Base-by-base conservation (phyloP, 192 early-diverging fungal species). In the Backusella psychrophila region DNA sequence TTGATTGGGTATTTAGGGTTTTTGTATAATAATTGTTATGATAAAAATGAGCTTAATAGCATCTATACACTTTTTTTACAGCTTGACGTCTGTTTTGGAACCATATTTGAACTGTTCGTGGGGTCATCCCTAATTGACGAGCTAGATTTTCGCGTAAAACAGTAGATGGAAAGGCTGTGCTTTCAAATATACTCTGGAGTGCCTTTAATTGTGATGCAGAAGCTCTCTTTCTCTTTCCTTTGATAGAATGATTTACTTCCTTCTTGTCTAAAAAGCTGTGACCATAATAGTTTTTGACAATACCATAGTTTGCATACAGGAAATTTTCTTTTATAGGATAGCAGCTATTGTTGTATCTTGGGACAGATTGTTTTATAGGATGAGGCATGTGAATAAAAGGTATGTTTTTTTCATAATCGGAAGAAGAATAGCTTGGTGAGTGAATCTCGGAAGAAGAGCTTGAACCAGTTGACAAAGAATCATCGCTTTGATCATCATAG, bases 41-140 rank as follows among this genome's bases (percentile, higher is more conserved):
- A 21, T 56, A 56, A 56, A 21, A 56, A 9, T n/a, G 21, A 21
- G 21, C 21, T 21, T 56, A 56, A 2, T 56, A 56, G 53, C 53
- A 69, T 69, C 35, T 69, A 36, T 36, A 69, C 35, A 69, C 33
- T 69, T 69, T 69, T 69, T 36, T 69, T n/a, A 69, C 67, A 21
- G 67, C 67, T 21, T 69, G 67, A 1, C 95, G 86, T 15, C 93
- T 89, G 80, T 95, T 96, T 78, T 95, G 94, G 83, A 95, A 95
- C 95, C 93, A 94, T 17, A 94, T 90, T 76, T 94, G 93, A 31
- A 94, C 88, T 4, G 87, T 90, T 59, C 92, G 84, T 4, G 93
- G 87, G 21, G 89, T 86, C 87, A 94, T 90, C 15, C 85, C 88
- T 44, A 93, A 73, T 79, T 91, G 76, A 71, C 85, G 80, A 19